Base-by-base conservation (phyloP, 1,284 basidiomycete genomes). In the Trichosporon asahii region DNA sequence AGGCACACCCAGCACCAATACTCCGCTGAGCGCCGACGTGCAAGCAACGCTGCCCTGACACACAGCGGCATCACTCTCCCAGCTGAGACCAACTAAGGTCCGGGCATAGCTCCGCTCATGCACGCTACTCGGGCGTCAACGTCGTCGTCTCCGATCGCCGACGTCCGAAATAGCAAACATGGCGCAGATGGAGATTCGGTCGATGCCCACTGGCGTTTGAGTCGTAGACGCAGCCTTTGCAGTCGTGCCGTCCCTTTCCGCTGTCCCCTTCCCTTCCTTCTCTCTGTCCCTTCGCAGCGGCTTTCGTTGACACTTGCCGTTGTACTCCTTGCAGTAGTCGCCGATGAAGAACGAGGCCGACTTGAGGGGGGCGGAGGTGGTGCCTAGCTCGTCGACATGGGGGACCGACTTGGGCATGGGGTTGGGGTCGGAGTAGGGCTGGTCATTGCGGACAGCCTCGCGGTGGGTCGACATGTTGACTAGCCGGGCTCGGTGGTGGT, bases 291-390 rank as follows among this genome's bases (percentile, higher is more conserved):
- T 31, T 8, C 27, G 6, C 55, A 31, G 55, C 55, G 14, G 6
- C 27, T 6, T 12, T 11, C 27, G 57, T 12, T 3, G 64, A 68
- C 68, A 87, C 90, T 74, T 78, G 95, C 95, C 97, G 85, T 98
- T 98, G 86, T 91, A 96, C 72, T 94, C 92, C 85, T 94, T 93
- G 89, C 96, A 99, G 83, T 93, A 89, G 66, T 93, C 90, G 44
- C 95, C 97, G 81, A 99, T 91, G 86, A 98, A 98, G 89, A 98
- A 99, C 14, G 93, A 91, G 3, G 96, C 95, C 76, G 91, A 93
- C 87, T 99, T 98, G 77, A 99, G 86, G 4, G 97, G 97, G 67
- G 91, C 97, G 75, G 94, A 97, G 1, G 94, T 95, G 63, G 87
- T 88, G 67, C 96, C 97, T 66, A 99, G 85, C 85, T 99, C 97